Evolutionary conservation across 139 green algal genomes (phyloP).

Genomic region (Mychonastes homosphaera): DNA sequence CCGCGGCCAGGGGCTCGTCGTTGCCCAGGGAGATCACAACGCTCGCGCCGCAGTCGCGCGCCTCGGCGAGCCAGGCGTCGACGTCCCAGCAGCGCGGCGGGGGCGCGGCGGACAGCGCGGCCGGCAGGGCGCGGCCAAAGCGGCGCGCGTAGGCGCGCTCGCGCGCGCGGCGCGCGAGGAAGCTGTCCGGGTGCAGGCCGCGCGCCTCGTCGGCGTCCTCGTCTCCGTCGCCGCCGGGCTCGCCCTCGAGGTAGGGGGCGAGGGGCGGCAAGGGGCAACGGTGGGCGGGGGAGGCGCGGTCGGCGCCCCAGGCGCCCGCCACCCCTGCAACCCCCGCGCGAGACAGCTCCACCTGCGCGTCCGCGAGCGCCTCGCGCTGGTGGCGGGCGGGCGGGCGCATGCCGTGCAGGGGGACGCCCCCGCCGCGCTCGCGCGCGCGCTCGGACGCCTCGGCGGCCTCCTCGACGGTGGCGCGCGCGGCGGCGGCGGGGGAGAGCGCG

Average conservation of each 20-base stretch:
- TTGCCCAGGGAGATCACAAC: conserved; percentile 36
- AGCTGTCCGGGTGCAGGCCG: too few relatives aligned
- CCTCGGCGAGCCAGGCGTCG: conserved; percentile 21
- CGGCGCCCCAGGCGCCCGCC: too few relatives aligned
- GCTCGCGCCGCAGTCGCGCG: conserved; percentile 20
- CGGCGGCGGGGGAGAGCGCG: background rate
- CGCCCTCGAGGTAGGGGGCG: too few relatives aligned
- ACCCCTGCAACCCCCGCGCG: too few relatives aligned
- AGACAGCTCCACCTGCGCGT: conserved; percentile 21
- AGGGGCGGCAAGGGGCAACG: too few relatives aligned
- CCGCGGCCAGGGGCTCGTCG: conserved; percentile 16
- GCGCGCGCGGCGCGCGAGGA: too few relatives aligned
- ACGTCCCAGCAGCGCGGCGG: conserved; percentile 22
- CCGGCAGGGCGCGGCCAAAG: too few relatives aligned
- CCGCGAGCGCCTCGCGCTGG: background rate
- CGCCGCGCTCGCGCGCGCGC: background rate
- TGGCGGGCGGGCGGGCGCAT: background rate
- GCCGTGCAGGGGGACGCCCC: background rate
- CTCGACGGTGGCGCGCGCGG: conserved; percentile 44
- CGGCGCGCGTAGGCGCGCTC: too few relatives aligned
- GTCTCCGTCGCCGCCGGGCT: too few relatives aligned
- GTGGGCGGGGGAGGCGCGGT: too few relatives aligned
- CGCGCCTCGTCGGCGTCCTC: too few relatives aligned
- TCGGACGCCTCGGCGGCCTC: conserved; percentile 40
- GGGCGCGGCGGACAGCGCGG: too few relatives aligned